A percentile compares a stretch with the other conserved stretches of the same genome.
Conservation (phyloP, 352 stramenopile species). For the Pythium plurisporium region DNA sequence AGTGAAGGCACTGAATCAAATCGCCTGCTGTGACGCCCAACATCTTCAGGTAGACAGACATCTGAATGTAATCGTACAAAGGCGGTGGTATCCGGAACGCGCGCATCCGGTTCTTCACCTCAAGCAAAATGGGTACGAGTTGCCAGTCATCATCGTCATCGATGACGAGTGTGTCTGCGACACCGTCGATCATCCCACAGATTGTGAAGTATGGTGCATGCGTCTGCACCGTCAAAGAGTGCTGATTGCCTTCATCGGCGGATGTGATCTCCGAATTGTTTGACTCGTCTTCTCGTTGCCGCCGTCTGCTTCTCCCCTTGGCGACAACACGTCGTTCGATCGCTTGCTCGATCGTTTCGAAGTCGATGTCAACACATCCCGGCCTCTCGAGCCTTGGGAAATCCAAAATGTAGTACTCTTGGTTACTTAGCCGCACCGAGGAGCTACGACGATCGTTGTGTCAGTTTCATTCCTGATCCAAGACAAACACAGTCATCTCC, state of each 20-base stretch:
- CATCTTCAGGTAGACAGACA: slow-evolving; percentile 85
- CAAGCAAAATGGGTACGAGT: slow-evolving; percentile 56
- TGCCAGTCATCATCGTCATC: slow-evolving; percentile 52
- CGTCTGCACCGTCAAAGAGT: neutral
- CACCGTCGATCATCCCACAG: slow-evolving; percentile 78
- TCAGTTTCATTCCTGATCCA: too few relatives aligned
- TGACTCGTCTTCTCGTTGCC: neutral
- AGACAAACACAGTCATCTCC: neutral
- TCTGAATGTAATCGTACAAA: slow-evolving; percentile 72
- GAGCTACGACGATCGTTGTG: slow-evolving; percentile 8
- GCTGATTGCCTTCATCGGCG: neutral
- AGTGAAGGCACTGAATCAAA: slow-evolving; percentile 66
- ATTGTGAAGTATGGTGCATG: slow-evolving; percentile 49
- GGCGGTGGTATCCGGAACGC: slow-evolving; percentile 53
- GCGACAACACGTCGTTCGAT: neutral
- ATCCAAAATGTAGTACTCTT: slow-evolving; percentile 61
- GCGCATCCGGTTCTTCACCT: slow-evolving; percentile 75
- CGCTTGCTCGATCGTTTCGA: slow-evolving; percentile 19
- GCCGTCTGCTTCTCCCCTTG: neutral
- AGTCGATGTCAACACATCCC: neutral
- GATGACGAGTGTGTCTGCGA: slow-evolving; percentile 56
- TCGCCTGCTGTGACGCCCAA: slow-evolving; percentile 50
- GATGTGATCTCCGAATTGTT: neutral
- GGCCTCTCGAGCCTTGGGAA: slow-evolving; percentile 33
- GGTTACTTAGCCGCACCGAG: slow-evolving; percentile 57